Evolutionary conservation across 805 yeast species (phyloP).

Genomic region (Yarrowia sp.): DNA sequence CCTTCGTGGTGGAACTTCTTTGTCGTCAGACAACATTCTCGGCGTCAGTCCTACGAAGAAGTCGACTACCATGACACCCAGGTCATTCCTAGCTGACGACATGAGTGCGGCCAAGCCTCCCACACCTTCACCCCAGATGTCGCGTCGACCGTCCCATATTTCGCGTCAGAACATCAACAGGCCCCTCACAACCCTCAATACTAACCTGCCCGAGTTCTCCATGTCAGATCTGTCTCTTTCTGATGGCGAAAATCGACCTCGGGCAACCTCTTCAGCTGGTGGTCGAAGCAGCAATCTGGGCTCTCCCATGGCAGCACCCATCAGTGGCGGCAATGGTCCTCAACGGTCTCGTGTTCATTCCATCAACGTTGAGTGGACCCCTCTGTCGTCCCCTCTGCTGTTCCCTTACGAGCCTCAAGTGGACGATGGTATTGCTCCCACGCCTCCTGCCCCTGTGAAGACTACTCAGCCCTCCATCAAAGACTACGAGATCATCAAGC

Average conservation of each 20-base stretch:
- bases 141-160: conserved; percentile 25
- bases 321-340: conserved; percentile 16
- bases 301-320: conserved; percentile 26
- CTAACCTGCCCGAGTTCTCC: conserved; percentile 33
- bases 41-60: conserved; percentile 33
- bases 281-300: conserved; percentile 29
- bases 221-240: conserved; percentile 34
- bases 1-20: background rate
- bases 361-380: conserved; percentile 62
- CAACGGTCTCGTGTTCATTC: conserved; percentile 32
- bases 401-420: conserved; percentile 54
- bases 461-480: conserved; percentile 72
- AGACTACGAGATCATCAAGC: conserved; percentile 90
- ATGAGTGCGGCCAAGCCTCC: conserved; percentile 8
- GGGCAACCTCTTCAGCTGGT: conserved; percentile 31
- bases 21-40: conserved; percentile 6
- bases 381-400: conserved; percentile 65
- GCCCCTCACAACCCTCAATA: conserved; percentile 28
- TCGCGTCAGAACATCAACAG: conserved; percentile 29
- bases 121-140: conserved; percentile 24
- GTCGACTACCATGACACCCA: conserved; percentile 27
- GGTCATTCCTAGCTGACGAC: conserved; percentile 25
- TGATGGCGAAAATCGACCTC: conserved; percentile 26
- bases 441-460: conserved; percentile 68
- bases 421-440: conserved; percentile 60